Evolutionary conservation across 768 basidiomycete genomes (phyloP).

Genomic region (Rubroboletus pulcherrimus): DNA sequence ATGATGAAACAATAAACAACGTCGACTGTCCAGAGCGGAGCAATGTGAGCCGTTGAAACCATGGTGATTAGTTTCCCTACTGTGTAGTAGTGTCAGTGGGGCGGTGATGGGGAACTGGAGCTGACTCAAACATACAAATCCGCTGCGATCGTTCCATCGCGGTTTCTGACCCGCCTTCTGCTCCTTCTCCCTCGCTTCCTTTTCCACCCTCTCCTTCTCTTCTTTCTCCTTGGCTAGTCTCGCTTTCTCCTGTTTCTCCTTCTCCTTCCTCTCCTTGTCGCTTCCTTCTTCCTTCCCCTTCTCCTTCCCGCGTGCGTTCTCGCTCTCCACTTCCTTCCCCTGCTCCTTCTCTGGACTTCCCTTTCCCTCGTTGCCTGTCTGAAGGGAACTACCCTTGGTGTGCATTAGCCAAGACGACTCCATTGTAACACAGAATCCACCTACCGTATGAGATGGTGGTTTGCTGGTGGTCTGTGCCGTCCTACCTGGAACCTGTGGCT

Average conservation of each 20-base stretch:
- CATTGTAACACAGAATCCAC: neutral
- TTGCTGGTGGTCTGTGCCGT: neutral
- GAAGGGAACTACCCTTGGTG: neutral
- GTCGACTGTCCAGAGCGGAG: neutral
- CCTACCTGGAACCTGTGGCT: conserved; percentile 14
- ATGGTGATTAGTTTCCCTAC: neutral
- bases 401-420: neutral
- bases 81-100: conserved; percentile 1
- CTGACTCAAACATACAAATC: conserved; percentile 4
- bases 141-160: neutral
- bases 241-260: neutral
- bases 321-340: neutral
- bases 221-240: neutral
- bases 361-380: neutral
- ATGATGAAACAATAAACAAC: conserved; percentile 7
- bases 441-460: conserved; percentile 2
- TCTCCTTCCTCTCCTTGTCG: neutral
- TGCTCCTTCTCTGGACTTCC: neutral
- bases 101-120: neutral
- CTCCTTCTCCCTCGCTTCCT: neutral
- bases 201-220: neutral
- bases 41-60: neutral
- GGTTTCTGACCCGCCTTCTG: neutral
- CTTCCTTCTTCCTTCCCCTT: neutral
- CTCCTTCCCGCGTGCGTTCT: neutral